Percentiles rank a stretch among this genome's conserved stretches.
phyloP scores from a whole-genome alignment of 768 basidiomycete species.

The Rhizopogon vesiculosus region DNA sequence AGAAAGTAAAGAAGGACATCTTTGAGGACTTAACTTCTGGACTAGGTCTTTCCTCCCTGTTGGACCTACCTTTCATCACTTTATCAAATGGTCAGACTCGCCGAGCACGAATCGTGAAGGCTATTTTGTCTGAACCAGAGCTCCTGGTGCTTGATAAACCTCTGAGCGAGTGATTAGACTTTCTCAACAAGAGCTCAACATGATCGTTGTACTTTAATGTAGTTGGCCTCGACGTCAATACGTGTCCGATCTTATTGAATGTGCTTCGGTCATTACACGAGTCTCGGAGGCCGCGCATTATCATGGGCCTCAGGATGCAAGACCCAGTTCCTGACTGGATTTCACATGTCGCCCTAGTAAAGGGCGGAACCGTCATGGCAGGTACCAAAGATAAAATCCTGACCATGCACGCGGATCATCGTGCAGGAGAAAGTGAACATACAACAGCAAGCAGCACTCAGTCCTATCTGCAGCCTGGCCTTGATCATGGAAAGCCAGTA shows the following conservation, averaged over 20 bases:
- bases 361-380: conserved; percentile 42
- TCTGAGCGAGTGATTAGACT: conserved; percentile 50
- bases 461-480: background rate
- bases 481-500: conserved; percentile 33
- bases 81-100: conserved; percentile 92
- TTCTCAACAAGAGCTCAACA: background rate
- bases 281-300: conserved; percentile 47
- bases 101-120: conserved; percentile 76
- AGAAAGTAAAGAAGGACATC: conserved; percentile 24
- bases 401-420: conserved; percentile 14
- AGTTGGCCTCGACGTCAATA: conserved; percentile 76
- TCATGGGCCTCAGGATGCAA: conserved; percentile 64
- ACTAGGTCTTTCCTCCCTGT: conserved; percentile 54
- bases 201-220: background rate
- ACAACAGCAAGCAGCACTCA: background rate
- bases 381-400: conserved; percentile 48
- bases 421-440: background rate
- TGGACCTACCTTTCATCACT: conserved; percentile 83
- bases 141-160: conserved; percentile 90
- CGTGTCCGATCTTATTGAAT: conserved; percentile 48
- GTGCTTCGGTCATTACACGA: conserved; percentile 54
- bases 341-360: conserved; percentile 58
- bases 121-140: conserved; percentile 67
- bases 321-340: conserved; percentile 73
- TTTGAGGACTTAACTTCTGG: conserved; percentile 51